Percentiles rank a stretch among this genome's conserved stretches.
phyloP scores from a whole-genome alignment of 2,329 filamentous ascomycete species.

The Aspergillus nomiae region DNA sequence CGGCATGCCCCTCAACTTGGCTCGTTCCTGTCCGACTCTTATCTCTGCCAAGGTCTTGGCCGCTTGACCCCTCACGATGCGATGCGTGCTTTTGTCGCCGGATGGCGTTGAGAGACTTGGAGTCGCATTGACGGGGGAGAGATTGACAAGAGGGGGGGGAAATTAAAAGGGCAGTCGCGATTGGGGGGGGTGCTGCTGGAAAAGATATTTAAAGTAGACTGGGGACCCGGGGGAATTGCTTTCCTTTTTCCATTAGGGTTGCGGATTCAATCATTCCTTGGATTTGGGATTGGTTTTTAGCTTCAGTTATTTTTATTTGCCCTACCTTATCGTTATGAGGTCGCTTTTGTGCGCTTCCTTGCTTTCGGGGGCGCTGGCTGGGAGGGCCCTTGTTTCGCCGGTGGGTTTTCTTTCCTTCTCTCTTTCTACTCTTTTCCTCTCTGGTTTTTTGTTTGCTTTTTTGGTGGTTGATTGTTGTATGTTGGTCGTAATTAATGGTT shows the following conservation, averaged over 20 bases:
- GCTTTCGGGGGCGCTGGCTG: slow-evolving; percentile 12
- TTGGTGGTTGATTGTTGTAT: neutral
- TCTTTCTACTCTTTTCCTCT: neutral
- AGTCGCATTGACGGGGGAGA: neutral
- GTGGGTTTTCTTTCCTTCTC: slow-evolving; percentile 3
- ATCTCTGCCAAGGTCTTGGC: slow-evolving; percentile 18
- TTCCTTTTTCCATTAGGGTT: neutral
- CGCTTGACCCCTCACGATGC: slow-evolving; percentile 10
- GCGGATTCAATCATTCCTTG: neutral
- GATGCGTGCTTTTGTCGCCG: neutral
- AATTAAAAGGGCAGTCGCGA: neutral
- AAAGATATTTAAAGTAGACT: neutral
- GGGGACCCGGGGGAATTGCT: neutral
- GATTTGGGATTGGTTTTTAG: neutral
- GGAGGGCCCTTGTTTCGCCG: slow-evolving; percentile 10
- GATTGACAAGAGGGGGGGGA: neutral
- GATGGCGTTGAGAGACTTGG: neutral
- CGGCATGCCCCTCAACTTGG: slow-evolving; percentile 5
- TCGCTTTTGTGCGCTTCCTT: slow-evolving; percentile 11
- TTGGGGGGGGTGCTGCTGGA: neutral
- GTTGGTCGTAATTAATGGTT: neutral
- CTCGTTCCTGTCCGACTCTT: slow-evolving; percentile 11
- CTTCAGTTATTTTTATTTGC: neutral
- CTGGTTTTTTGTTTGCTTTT: neutral
- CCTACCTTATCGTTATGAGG: slow-evolving; percentile 10